These are phyloP conservation scores for Botrytis porri DNA, from an alignment of 2,329 filamentous ascomycete genomes.

Conservation along the genomic window DNA sequence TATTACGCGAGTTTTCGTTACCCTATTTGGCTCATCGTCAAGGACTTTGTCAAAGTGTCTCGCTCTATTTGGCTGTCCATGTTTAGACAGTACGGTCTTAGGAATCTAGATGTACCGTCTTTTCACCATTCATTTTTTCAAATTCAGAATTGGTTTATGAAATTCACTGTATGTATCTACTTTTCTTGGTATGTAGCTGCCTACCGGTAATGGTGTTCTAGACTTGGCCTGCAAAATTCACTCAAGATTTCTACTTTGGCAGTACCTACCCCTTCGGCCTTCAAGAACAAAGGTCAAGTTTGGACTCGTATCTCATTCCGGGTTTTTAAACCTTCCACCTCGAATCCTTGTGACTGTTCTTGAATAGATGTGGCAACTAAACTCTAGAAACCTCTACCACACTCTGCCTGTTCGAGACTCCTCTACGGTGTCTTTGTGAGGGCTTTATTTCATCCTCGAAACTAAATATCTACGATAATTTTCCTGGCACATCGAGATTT, in stretches of 20 bases:
- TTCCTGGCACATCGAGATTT: neutral
- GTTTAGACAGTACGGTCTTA: fast-evolving
- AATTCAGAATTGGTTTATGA: no score
- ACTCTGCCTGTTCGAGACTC: neutral
- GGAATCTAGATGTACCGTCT: fast-evolving
- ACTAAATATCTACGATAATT: neutral
- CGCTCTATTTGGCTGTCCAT: neutral
- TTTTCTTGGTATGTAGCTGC: neutral
- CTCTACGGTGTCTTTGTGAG: neutral
- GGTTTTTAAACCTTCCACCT: neutral
- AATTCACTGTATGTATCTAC: neutral
- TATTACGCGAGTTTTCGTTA: neutral
- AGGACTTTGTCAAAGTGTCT: fast-evolving
- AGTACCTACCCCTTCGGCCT: neutral
- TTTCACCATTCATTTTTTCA: neutral
- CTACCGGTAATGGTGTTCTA: neutral
- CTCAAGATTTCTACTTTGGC: neutral
- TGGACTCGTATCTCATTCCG: neutral
- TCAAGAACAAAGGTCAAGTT: no score
- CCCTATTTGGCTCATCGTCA: neutral
- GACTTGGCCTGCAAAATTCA: neutral
- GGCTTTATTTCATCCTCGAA: neutral
- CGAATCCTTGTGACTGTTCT: neutral
- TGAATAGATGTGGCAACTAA: no score
- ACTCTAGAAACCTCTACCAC: neutral